Conservation (phyloP, 1,284 basidiomycete species). For the Irpex sp. region DNA sequence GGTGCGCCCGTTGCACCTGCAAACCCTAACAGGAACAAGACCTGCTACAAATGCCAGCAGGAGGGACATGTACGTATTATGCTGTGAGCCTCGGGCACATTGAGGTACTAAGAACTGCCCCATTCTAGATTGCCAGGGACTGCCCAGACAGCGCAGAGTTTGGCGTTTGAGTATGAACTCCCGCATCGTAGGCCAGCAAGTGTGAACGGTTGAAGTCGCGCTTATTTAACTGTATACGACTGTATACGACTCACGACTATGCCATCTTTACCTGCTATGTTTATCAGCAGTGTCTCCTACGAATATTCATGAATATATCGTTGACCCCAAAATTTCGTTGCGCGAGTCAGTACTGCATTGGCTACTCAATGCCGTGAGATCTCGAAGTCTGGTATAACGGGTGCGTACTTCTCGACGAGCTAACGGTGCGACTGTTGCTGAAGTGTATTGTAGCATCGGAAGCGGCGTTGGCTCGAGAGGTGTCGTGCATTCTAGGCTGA, state of each 20-base stretch:
- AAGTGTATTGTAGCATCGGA: not conserved
- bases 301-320: not conserved
- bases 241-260: not conserved
- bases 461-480: not conserved
- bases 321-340: not conserved
- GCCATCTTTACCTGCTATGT: not conserved
- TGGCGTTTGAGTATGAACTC: constrained; percentile 17
- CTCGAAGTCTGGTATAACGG: too few relatives aligned
- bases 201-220: not conserved
- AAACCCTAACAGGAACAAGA: constrained; percentile 57
- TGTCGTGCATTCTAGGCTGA: too few relatives aligned
- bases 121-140: constrained; percentile 65
- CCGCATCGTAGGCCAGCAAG: not conserved
- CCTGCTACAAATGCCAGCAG: constrained; percentile 82
- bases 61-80: constrained; percentile 66
- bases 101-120: not conserved
- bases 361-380: too few relatives aligned
- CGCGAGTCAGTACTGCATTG: too few relatives aligned
- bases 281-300: not conserved
- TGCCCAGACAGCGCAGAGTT: constrained; percentile 57
- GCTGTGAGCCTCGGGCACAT: not conserved
- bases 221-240: not conserved
- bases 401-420: not conserved
- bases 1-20: constrained; percentile 26
- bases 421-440: not conserved